Evolutionary conservation across 2,329 filamentous ascomycete species (phyloP).

Genomic region (Neofusicoccum laricinum): DNA sequence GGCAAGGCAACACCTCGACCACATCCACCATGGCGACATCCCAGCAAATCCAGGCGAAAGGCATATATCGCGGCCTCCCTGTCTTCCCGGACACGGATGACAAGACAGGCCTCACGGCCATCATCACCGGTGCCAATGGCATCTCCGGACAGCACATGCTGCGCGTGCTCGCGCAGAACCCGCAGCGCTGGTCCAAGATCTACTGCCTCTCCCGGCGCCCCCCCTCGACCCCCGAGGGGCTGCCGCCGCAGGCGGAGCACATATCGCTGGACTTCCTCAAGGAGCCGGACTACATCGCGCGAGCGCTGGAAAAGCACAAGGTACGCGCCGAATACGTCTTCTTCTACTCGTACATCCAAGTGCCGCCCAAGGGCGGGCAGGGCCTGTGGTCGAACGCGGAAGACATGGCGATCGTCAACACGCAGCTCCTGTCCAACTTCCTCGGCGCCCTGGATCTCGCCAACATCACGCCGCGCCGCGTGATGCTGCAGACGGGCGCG

Average conservation of each 20-base stretch:
- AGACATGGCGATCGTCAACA: conserved; percentile 49
- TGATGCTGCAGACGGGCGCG: conserved; percentile 52
- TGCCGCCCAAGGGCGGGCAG: conserved; percentile 43
- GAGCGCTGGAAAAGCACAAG: conserved; percentile 30
- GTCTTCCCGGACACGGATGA: conserved; percentile 36
- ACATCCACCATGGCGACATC: not conserved
- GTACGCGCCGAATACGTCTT: conserved; percentile 47
- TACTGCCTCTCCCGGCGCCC: conserved; percentile 49
- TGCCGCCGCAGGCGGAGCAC: conserved; percentile 41
- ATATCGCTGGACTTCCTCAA: conserved; percentile 42
- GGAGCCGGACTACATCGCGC: conserved; percentile 35
- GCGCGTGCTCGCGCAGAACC: conserved; percentile 45
- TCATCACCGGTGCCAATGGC: conserved; percentile 55
- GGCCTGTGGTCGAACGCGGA: conserved; percentile 51
- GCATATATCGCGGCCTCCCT: conserved; percentile 52
- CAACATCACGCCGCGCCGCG: conserved; percentile 43
- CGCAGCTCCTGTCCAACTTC: conserved; percentile 48
- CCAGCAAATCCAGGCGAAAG: conserved; percentile 27
- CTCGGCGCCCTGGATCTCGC: conserved; percentile 42
- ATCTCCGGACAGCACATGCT: conserved; percentile 54
- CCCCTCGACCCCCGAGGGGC: conserved; percentile 36
- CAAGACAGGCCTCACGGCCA: conserved; percentile 46
- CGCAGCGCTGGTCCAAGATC: conserved; percentile 52
- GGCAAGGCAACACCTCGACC: not conserved
- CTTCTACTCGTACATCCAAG: conserved; percentile 56